A percentile compares a stretch with the other conserved stretches of the same genome.
phyloP scores from a whole-genome alignment of 2,329 filamentous ascomycete species.

The Onygenales sp. region DNA sequence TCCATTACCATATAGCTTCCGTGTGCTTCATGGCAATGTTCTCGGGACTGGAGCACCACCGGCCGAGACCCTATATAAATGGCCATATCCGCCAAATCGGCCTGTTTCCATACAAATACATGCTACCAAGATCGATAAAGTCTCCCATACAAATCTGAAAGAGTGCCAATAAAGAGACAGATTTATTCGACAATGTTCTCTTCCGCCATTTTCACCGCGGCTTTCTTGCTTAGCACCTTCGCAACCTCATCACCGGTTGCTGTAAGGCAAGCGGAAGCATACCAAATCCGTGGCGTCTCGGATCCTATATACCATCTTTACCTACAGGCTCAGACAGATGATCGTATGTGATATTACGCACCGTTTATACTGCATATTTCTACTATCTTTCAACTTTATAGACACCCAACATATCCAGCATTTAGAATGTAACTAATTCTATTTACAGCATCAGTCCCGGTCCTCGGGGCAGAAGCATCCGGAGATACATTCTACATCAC shows the following conservation, averaged over 20 bases:
- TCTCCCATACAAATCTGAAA: too few relatives aligned
- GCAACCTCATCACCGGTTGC: neutral
- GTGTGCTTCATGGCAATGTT: too few relatives aligned
- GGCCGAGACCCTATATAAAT: too few relatives aligned
- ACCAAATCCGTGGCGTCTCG: constrained; percentile 40
- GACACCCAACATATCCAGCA: constrained; percentile 3
- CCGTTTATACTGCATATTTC: neutral
- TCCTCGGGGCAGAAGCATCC: constrained; percentile 43
- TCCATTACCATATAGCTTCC: neutral
- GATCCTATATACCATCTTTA: constrained; percentile 46
- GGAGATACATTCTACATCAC: constrained; percentile 43
- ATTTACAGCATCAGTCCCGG: constrained; percentile 22
- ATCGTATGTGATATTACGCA: constrained; percentile 22
- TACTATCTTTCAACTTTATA: neutral
- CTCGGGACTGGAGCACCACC: too few relatives aligned
- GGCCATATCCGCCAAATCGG: too few relatives aligned
- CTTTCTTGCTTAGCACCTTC: neutral
- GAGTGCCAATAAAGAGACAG: too few relatives aligned
- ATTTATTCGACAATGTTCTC: neutral
- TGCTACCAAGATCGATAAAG: too few relatives aligned
- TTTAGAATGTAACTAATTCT: neutral
- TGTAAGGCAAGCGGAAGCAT: neutral
- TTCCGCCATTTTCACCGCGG: neutral
- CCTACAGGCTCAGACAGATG: constrained; percentile 38
- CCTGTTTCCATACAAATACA: too few relatives aligned